phyloP scores from a whole-genome alignment of 106 monocot species.

The Platanthera guangdongensis region DNA sequence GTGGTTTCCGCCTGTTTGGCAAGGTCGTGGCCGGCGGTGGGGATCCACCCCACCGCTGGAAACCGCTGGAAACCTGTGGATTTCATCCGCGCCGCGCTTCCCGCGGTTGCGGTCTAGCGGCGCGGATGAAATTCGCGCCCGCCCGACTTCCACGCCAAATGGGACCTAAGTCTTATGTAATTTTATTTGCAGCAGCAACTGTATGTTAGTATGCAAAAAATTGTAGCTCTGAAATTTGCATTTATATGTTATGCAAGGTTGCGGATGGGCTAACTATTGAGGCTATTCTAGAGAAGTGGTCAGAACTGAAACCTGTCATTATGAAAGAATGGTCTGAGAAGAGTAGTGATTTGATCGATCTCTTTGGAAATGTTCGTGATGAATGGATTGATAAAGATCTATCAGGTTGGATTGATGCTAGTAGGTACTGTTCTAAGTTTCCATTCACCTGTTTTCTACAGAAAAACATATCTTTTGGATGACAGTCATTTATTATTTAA shows the following conservation, averaged over 20 bases:
- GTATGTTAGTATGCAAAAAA: background rate
- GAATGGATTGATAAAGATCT: constrained; percentile 89
- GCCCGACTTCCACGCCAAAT: too few species aligned
- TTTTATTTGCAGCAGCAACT: background rate
- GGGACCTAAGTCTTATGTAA: too few species aligned
- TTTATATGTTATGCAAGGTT: constrained; percentile 50
- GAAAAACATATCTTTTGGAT: background rate
- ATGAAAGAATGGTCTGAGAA: constrained; percentile 93
- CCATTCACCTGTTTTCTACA: background rate
- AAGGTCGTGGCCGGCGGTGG: too few species aligned
- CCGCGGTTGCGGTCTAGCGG: too few species aligned
- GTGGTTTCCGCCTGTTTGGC: too few species aligned
- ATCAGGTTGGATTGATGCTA: constrained; percentile 87
- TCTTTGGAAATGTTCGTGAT: constrained; percentile 93
- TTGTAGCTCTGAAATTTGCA: background rate
- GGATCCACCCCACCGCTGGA: too few species aligned
- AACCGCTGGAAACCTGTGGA: too few species aligned
- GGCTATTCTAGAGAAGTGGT: constrained; percentile 75
- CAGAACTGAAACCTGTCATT: constrained; percentile 63
- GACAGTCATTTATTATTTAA: background rate
- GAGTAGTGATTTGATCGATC: constrained; percentile 50
- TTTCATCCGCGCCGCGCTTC: too few species aligned
- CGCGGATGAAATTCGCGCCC: too few species aligned
- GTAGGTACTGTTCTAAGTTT: constrained; percentile 43
- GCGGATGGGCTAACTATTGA: constrained; percentile 61